A percentile compares a stretch with the other conserved stretches of the same genome.
Conservation (phyloP, 2,329 filamentous ascomycete genomes). For the Sodiomyces alkalinus region DNA sequence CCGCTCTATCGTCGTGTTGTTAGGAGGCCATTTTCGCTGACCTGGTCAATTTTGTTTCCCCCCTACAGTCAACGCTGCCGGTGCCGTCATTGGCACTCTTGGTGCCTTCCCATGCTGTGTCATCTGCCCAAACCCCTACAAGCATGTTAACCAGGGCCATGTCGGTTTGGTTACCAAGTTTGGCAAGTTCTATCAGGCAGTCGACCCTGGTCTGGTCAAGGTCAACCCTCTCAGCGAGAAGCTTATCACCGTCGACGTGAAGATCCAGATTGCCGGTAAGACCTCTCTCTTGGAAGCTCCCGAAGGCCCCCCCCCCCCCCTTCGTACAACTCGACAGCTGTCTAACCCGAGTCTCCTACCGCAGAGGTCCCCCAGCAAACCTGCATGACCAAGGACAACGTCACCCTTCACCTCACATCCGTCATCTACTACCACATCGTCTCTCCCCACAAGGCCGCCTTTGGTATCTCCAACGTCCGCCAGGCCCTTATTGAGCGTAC, state of each 20-base stretch:
- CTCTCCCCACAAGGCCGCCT: constrained; percentile 89
- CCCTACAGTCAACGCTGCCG: constrained; percentile 53
- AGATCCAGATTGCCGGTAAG: constrained; percentile 82
- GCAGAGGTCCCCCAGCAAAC: constrained; percentile 86
- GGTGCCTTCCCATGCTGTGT: constrained; percentile 88
- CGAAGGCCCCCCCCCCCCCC: constrained; percentile 54
- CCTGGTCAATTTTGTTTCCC: not conserved
- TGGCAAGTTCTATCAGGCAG: constrained; percentile 83
- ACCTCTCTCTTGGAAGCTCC: constrained; percentile 54
- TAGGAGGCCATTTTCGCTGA: not conserved
- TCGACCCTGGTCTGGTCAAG: constrained; percentile 93
- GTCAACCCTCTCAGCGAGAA: constrained; percentile 90
- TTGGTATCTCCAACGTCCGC: constrained; percentile 86
- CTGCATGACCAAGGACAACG: constrained; percentile 99
- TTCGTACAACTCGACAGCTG: constrained; percentile 1
- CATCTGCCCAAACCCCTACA: constrained; percentile 90
- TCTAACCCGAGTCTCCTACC: constrained; percentile 2
- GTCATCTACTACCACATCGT: constrained; percentile 99
- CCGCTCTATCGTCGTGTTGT: constrained; percentile 1
- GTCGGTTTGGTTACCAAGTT: constrained; percentile 95
- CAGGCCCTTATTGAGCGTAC: constrained; percentile 97
- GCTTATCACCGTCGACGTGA: constrained; percentile 88
- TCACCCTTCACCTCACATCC: constrained; percentile 80
- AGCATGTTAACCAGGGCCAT: constrained; percentile 80
- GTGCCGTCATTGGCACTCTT: constrained; percentile 56